A percentile compares a stretch with the other conserved stretches of the same genome.
These are phyloP conservation scores for Colletotrichum limetticola DNA, from an alignment of 2,329 filamentous ascomycete genomes.

Conservation along the genomic window DNA sequence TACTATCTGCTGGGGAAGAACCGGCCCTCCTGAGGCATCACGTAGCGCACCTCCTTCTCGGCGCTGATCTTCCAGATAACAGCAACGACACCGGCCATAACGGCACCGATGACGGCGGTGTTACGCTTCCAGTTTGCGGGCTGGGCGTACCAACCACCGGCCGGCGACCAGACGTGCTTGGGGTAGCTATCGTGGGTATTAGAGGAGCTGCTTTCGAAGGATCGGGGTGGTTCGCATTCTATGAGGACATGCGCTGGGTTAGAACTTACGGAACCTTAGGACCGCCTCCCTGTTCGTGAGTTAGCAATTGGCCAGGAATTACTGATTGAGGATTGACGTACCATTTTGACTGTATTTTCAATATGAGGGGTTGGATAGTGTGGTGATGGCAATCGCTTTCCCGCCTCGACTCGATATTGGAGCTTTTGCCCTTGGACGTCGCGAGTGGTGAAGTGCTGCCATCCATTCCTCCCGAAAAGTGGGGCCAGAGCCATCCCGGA, in stretches of 20 bases:
- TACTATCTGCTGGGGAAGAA: slow-evolving; percentile 90
- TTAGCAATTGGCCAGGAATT: slow-evolving; percentile 49
- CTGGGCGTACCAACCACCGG: slow-evolving; percentile 97
- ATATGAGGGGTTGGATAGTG: slow-evolving; percentile 42
- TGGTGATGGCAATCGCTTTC: slow-evolving; percentile 37
- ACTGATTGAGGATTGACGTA: slow-evolving; percentile 45
- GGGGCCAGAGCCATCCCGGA: slow-evolving; percentile 18
- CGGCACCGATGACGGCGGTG: slow-evolving; percentile 79
- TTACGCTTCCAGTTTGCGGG: slow-evolving; percentile 96
- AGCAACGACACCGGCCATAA: slow-evolving; percentile 75
- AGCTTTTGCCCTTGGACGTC: slow-evolving; percentile 31
- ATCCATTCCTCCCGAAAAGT: slow-evolving; percentile 15
- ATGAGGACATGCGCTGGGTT: slow-evolving; percentile 32
- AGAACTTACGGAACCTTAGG: slow-evolving; percentile 67
- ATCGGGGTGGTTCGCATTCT: slow-evolving; percentile 8
- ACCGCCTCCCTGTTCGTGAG: slow-evolving; percentile 75
- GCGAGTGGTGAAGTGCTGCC: slow-evolving; percentile 25
- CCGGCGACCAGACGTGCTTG: slow-evolving; percentile 99
- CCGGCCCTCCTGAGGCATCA: slow-evolving; percentile 79
- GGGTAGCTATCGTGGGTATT: slow-evolving; percentile 74
- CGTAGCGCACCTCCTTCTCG: slow-evolving; percentile 76
- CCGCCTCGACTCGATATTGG: slow-evolving; percentile 31
- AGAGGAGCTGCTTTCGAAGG: slow-evolving; percentile 36
- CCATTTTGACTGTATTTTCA: slow-evolving; percentile 64
- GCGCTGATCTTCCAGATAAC: slow-evolving; percentile 79